Evolutionary conservation across 176 grass and related monocot genomes (phyloP).

Genomic region (Alopecurus myosuroides): DNA sequence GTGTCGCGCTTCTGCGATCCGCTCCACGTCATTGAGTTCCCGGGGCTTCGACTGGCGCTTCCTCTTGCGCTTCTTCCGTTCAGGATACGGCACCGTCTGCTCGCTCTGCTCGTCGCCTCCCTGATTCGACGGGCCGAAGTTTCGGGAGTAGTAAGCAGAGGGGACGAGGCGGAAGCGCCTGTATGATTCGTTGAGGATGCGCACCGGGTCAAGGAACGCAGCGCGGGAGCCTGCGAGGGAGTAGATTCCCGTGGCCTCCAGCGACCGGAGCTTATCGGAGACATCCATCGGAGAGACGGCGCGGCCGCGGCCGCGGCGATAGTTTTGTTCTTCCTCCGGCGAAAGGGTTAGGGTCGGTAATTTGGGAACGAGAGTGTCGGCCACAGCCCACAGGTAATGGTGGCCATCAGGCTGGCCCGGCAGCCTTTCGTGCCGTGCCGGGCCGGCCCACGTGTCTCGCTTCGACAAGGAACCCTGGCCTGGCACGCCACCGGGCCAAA

Average conservation of each 20-base stretch:
- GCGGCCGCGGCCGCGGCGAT: too few relatives aligned
- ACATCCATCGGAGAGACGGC: conserved; percentile 14
- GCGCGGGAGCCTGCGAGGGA: conserved; percentile 16
- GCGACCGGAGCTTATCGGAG: conserved; percentile 43
- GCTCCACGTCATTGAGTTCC: conserved; percentile 60
- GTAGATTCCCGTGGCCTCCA: conserved; percentile 64
- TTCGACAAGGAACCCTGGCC: too few relatives aligned
- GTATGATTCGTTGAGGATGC: conserved; percentile 56
- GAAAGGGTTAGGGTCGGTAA: conserved; percentile 10
- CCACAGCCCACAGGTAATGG: too few relatives aligned
- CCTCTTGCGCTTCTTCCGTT: conserved; percentile 39
- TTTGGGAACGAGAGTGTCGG: not conserved
- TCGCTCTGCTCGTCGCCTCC: not conserved
- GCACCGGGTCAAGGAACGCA: conserved; percentile 81
- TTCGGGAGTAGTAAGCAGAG: conserved; percentile 76
- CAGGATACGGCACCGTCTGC: not conserved
- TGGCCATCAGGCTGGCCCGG: too few relatives aligned
- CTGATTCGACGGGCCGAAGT: conserved; percentile 32
- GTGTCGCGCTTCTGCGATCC: conserved; percentile 60
- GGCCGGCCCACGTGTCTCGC: too few relatives aligned
- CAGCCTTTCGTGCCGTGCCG: too few relatives aligned
- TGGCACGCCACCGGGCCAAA: too few relatives aligned
- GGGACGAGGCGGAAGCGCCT: conserved; percentile 60
- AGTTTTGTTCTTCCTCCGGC: too few relatives aligned
- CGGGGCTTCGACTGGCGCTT: conserved; percentile 32